These are phyloP conservation scores for Aspergillus tanneri DNA, from an alignment of 2,329 filamentous ascomycete genomes.

Conservation along the genomic window DNA sequence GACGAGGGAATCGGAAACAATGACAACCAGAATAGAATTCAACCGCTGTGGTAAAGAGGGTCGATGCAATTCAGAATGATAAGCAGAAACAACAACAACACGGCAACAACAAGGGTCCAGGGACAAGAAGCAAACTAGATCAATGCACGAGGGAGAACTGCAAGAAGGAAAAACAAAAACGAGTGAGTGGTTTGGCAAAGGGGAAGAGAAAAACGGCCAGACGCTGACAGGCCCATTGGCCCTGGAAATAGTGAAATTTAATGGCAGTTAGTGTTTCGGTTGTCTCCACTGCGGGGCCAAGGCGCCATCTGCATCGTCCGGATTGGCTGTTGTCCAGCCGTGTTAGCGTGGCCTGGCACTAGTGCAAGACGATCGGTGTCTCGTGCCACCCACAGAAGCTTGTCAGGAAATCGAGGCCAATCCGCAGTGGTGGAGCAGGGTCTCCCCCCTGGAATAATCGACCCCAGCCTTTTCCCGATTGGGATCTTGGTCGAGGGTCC, in stretches of 20 bases:
- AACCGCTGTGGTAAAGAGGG: background rate
- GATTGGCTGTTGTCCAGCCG: conserved; percentile 12
- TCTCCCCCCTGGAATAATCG: conserved; percentile 9
- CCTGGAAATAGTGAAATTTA: conserved; percentile 18
- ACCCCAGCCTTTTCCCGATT: conserved; percentile 9
- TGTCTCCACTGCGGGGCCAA: conserved; percentile 1
- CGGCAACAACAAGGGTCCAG: no score
- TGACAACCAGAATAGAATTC: conserved; percentile 1
- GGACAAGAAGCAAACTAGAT: no score
- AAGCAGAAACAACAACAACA: no score
- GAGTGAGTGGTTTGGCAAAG: conserved; percentile 1
- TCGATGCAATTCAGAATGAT: no score
- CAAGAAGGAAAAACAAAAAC: conserved; percentile 2
- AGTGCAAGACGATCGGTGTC: conserved; percentile 20
- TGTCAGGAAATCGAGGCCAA: conserved; percentile 15
- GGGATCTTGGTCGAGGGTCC: background rate
- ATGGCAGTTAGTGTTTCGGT: conserved; percentile 9
- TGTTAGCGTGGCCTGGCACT: conserved; percentile 20
- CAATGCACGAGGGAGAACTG: background rate
- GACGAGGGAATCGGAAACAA: conserved; percentile 5
- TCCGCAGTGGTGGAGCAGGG: background rate
- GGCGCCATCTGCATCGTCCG: background rate
- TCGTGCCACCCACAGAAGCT: conserved; percentile 24
- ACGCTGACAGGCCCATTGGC: conserved; percentile 17
- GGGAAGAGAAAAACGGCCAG: conserved; percentile 14